Conservation (phyloP, 2,329 filamentous ascomycete genomes). For the Tolypocladium guangdongense region DNA sequence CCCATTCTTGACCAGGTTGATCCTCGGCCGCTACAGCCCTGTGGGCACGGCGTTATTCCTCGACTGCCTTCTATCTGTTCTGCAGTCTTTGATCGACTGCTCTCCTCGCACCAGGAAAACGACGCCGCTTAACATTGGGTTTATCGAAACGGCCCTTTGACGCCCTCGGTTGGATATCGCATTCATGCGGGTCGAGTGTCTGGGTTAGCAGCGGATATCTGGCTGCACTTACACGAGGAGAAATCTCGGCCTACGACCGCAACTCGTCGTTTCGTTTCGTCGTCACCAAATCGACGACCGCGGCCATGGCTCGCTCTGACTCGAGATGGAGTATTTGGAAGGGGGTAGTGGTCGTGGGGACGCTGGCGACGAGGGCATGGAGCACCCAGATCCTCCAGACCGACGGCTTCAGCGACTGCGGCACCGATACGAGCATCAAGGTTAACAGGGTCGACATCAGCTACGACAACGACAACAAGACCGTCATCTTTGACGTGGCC, state of each 20-base stretch:
- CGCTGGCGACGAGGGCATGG: slow-evolving; percentile 36
- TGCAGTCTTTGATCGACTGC: not conserved
- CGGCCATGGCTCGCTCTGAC: slow-evolving; percentile 20
- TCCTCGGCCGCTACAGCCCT: slow-evolving; percentile 35
- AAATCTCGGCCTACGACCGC: not conserved
- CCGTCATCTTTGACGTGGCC: slow-evolving; percentile 69
- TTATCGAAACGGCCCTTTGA: not conserved
- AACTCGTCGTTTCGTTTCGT: not conserved
- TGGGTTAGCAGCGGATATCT: not conserved
- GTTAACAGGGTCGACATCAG: slow-evolving; percentile 66
- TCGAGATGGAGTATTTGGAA: slow-evolving; percentile 19
- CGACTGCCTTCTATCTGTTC: slow-evolving; percentile 2
- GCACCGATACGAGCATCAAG: slow-evolving; percentile 40
- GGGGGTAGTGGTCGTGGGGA: slow-evolving; percentile 21
- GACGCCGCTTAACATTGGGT: not conserved
- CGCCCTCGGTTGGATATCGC: not conserved
- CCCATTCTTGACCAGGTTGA: slow-evolving; percentile 37
- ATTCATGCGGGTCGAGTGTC: not conserved
- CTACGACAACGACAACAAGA: slow-evolving; percentile 66
- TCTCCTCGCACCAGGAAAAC: not conserved
- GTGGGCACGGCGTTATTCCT: slow-evolving; percentile 6
- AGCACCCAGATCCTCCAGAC: slow-evolving; percentile 68
- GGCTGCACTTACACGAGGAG: not conserved
- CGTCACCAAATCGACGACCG: not conserved
- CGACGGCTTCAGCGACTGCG: slow-evolving; percentile 67